phyloP scores from a whole-genome alignment of 768 basidiomycete genomes.

The Leucosporidium creatinivorum region DNA sequence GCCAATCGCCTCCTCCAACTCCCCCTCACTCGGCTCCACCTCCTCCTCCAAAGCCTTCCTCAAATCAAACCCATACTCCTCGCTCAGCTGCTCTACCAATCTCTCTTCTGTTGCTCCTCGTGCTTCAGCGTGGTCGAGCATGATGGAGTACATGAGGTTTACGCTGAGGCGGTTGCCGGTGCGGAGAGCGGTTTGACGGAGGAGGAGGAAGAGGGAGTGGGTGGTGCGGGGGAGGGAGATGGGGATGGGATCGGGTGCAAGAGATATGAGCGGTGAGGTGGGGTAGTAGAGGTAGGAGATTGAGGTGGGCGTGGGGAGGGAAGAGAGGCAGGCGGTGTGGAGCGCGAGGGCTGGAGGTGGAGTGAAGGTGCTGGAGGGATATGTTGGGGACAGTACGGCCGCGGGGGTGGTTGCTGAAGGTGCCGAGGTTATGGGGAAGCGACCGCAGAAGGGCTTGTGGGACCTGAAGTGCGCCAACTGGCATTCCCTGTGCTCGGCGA shows the following conservation, averaged over 20 bases:
- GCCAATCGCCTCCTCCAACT: conserved; percentile 24
- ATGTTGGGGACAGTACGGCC: no score
- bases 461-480: no score
- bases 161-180: conserved; percentile 8
- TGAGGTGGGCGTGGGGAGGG: not conserved
- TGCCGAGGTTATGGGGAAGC: no score
- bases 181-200: not conserved
- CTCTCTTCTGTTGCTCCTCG: conserved; percentile 5
- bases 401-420: no score
- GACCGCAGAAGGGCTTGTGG: no score
- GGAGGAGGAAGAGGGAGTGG: conserved; percentile 16
- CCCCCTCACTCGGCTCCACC: conserved; percentile 12
- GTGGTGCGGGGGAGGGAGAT: conserved; percentile 7
- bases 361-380: no score
- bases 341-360: no score
- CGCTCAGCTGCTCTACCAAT: conserved; percentile 16
- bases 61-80: conserved; percentile 22
- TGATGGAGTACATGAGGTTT: conserved; percentile 23
- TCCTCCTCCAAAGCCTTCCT: conserved; percentile 8
- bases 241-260: conserved; percentile 7
- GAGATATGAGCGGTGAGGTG: not conserved
- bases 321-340: no score
- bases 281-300: not conserved
- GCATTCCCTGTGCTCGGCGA: no score
- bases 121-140: conserved; percentile 13